Conservation (phyloP, 441 rosid species). For the Macaranga tanarius region DNA sequence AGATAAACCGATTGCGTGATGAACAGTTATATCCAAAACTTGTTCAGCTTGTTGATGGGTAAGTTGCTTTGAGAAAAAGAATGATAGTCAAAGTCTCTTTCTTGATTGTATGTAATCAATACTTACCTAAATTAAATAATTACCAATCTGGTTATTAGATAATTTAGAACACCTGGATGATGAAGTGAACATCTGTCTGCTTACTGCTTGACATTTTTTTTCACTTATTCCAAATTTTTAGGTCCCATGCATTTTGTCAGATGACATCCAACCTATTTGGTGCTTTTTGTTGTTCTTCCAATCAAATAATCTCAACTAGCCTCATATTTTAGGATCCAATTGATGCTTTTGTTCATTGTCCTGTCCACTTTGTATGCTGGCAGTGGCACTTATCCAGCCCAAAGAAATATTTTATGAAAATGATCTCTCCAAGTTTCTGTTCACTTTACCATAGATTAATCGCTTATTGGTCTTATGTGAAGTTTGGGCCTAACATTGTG, state of each 20-base stretch:
- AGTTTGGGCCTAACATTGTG: background rate
- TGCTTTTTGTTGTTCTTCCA: background rate
- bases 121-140: background rate
- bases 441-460: no score
- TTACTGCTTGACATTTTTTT: background rate
- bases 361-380: background rate
- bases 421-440: no score
- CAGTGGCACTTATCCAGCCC: no score
- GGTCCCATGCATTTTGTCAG: background rate
- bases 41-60: constrained; percentile 77
- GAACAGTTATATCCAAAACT: constrained; percentile 81
- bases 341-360: background rate
- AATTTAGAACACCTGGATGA: background rate
- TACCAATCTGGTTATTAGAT: background rate
- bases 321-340: background rate
- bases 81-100: background rate
- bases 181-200: background rate
- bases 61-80: constrained; percentile 35
- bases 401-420: no score
- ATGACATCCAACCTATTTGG: background rate
- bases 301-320: background rate
- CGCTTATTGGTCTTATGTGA: background rate
- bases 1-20: constrained; percentile 90
- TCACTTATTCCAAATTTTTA: background rate
- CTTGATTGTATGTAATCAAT: background rate